These are phyloP conservation scores for Solanum hybrid DNA, from an alignment of 305 asterid genomes.

Conservation along the genomic window DNA sequence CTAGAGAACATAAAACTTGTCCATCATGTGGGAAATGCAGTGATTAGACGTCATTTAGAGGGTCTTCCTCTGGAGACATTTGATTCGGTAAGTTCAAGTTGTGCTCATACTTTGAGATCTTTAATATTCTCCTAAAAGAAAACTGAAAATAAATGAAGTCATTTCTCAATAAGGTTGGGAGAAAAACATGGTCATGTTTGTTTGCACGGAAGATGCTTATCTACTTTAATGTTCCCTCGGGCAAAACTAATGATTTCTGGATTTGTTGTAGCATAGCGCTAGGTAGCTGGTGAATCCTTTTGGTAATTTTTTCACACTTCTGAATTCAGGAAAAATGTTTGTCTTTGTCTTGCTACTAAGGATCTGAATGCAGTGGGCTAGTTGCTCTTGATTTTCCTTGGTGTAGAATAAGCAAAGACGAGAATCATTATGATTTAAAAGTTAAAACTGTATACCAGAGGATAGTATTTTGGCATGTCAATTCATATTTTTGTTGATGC, in stretches of 20 bases:
- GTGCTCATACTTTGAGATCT: constrained; percentile 9
- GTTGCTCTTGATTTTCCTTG: neutral
- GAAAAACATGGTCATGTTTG: neutral
- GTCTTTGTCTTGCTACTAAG: neutral
- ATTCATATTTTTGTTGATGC: neutral
- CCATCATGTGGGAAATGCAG: constrained; percentile 89
- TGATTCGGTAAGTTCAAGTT: constrained; percentile 78
- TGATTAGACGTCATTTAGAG: constrained; percentile 87
- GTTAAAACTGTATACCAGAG: neutral
- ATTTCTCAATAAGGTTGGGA: neutral
- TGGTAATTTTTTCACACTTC: neutral
- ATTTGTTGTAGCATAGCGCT: neutral
- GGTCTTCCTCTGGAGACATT: constrained; percentile 87
- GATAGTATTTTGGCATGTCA: neutral
- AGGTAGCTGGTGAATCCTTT: neutral
- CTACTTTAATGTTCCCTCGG: neutral
- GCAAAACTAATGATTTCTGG: neutral
- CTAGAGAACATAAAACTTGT: constrained; percentile 74
- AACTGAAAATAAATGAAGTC: neutral
- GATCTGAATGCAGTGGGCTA: neutral
- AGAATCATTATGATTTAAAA: neutral
- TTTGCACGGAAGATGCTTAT: neutral
- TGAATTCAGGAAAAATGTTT: neutral
- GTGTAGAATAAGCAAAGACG: neutral
- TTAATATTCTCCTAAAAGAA: neutral